Evolutionary conservation across 768 basidiomycete species (phyloP).

Genomic region (Tulasnella sp.): DNA sequence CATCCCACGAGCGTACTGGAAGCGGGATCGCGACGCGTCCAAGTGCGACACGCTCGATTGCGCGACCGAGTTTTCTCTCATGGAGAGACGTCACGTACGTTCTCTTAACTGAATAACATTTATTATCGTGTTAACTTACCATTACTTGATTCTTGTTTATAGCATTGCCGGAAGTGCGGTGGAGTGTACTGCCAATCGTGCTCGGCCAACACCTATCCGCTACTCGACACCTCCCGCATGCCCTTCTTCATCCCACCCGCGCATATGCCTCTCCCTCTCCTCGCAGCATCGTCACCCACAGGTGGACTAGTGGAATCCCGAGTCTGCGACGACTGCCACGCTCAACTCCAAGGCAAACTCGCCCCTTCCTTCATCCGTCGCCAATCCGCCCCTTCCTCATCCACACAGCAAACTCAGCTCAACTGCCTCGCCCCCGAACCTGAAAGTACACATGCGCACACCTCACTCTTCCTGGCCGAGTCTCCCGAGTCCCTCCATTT

Average conservation of each 20-base stretch:
- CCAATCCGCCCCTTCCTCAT: not conserved
- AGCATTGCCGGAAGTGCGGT: constrained; percentile 81
- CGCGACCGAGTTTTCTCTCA: constrained; percentile 48
- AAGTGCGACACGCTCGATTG: constrained; percentile 68
- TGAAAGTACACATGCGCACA: not conserved
- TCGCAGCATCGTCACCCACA: constrained; percentile 43
- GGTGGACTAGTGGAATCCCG: constrained; percentile 48
- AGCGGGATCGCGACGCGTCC: constrained; percentile 55
- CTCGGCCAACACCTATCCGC: constrained; percentile 44
- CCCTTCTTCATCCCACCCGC: constrained; percentile 61
- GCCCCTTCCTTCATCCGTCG: constrained; percentile 13
- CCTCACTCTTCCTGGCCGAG: not conserved
- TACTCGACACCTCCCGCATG: constrained; percentile 64
- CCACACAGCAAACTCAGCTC: constrained; percentile 11
- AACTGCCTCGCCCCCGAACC: constrained; percentile 32
- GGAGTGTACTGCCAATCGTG: constrained; percentile 63
- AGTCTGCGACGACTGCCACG: constrained; percentile 69
- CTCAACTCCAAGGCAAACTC: constrained; percentile 53
- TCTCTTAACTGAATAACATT: not conserved
- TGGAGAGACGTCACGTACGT: constrained; percentile 66
- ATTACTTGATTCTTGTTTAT: constrained; percentile 11
- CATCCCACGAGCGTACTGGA: constrained; percentile 60
- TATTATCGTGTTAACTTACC: not conserved
- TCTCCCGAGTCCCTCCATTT: not conserved
- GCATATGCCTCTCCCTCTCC: constrained; percentile 35